Evolutionary conservation across 2,329 filamentous ascomycete genomes (phyloP).

Genomic region (Davidsoniella australis): DNA sequence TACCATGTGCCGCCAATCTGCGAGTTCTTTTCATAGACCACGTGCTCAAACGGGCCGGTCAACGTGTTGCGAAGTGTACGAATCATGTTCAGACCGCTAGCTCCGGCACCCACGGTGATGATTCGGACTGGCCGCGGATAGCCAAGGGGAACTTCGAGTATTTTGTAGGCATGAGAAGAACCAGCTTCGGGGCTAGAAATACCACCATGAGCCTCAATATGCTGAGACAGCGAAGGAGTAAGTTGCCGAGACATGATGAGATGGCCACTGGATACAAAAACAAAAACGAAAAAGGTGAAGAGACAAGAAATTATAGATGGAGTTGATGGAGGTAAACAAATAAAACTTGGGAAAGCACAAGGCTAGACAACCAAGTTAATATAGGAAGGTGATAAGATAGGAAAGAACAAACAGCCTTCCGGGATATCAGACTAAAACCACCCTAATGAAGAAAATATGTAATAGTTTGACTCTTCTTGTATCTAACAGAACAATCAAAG

Average conservation of each 20-base stretch:
- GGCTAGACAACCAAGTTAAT: no score
- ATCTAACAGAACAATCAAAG: no score
- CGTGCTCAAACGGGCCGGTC: constrained; percentile 24
- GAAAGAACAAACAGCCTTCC: background rate
- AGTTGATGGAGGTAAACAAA: background rate
- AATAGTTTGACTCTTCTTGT: no score
- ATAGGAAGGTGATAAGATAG: background rate
- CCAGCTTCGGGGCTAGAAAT: background rate
- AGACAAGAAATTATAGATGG: background rate
- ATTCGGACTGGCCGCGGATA: constrained; percentile 15
- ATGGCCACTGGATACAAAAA: background rate
- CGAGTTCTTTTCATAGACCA: constrained; percentile 39
- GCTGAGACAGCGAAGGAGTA: constrained; percentile 6
- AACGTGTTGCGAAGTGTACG: constrained; percentile 28
- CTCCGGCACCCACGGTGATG: constrained; percentile 18
- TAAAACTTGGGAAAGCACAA: background rate
- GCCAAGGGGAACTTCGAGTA: constrained; percentile 9
- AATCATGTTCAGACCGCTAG: constrained; percentile 20
- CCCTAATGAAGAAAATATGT: no score
- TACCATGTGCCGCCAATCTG: constrained; percentile 41
- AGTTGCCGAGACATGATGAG: constrained; percentile 8
- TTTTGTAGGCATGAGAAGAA: background rate
- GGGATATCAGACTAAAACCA: no score
- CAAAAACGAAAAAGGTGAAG: background rate
- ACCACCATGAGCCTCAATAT: constrained; percentile 4